Conservation (phyloP, 208 protist genomes). For the Acanthamoeba rhysodes region DNA sequence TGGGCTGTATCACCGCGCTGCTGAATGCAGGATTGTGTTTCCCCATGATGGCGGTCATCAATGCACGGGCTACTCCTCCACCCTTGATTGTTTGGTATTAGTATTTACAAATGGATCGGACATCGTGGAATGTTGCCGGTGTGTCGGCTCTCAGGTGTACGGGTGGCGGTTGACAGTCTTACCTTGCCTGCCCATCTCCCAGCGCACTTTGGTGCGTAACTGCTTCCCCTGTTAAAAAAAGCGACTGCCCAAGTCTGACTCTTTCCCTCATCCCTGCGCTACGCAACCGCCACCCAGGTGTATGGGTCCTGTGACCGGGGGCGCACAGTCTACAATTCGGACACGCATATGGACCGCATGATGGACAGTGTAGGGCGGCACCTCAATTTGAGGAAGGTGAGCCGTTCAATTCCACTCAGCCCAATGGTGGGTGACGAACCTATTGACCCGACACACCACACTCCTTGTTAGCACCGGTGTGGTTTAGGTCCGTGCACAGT, state of each 20-base stretch:
- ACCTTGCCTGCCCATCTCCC: background rate
- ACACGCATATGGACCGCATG: background rate
- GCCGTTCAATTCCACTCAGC: background rate
- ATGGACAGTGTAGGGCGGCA: background rate
- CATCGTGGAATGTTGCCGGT: background rate
- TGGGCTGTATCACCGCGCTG: background rate
- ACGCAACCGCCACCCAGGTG: background rate
- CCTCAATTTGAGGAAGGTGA: background rate
- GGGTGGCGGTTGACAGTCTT: background rate
- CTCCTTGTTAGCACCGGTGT: background rate
- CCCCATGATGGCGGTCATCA: conserved; percentile 9
- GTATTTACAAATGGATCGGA: background rate
- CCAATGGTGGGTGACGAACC: background rate
- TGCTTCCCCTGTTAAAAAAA: background rate
- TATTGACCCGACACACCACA: no score
- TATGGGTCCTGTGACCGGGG: conserved; percentile 6
- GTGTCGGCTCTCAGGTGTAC: background rate
- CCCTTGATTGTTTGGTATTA: background rate
- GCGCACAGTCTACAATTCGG: background rate
- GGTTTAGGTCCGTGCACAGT: background rate
- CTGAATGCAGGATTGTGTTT: conserved; percentile 7
- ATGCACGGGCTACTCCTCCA: background rate
- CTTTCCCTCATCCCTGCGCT: no score
- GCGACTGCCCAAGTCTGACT: no score
- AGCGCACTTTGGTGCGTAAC: background rate